phyloP scores from a whole-genome alignment of 768 basidiomycete genomes.

The Xerocomellus dryophilus region DNA sequence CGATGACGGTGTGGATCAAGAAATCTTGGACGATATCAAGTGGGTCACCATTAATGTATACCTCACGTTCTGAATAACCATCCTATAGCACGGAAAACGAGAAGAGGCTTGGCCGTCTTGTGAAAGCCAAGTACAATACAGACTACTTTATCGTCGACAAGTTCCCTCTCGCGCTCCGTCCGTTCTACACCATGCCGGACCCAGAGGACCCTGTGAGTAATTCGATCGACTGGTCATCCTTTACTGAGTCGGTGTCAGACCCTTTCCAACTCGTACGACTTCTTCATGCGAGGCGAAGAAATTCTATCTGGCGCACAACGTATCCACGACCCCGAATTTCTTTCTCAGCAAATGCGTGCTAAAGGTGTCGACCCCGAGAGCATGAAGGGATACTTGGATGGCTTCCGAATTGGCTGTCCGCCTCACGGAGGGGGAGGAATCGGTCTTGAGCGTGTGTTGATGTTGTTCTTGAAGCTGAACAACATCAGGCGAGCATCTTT shows the following conservation, averaged over 20 bases:
- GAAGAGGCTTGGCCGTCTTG: slow-evolving; percentile 83
- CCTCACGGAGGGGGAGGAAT: slow-evolving; percentile 98
- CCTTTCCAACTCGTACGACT: slow-evolving; percentile 98
- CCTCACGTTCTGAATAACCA: background rate
- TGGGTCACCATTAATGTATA: slow-evolving; percentile 32
- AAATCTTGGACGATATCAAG: slow-evolving; percentile 87
- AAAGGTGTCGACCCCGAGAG: slow-evolving; percentile 88
- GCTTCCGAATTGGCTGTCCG: slow-evolving; percentile 90
- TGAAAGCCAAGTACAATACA: slow-evolving; percentile 91
- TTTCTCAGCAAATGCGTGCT: slow-evolving; percentile 78
- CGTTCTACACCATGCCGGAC: slow-evolving; percentile 99
- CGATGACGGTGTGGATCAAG: slow-evolving; percentile 79
- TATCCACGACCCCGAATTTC: slow-evolving; percentile 84
- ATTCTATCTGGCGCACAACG: slow-evolving; percentile 98
- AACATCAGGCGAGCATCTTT: slow-evolving; percentile 91
- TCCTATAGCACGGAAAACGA: slow-evolving; percentile 87
- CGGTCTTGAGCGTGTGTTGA: slow-evolving; percentile 90
- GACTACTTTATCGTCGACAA: slow-evolving; percentile 99
- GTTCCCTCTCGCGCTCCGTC: slow-evolving; percentile 92
- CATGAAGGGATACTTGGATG: slow-evolving; percentile 92
- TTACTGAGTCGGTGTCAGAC: slow-evolving; percentile 43
- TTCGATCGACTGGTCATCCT: background rate
- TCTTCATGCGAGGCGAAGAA: slow-evolving; percentile 99
- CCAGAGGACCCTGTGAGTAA: slow-evolving; percentile 74
- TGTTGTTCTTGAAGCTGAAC: slow-evolving; percentile 96